phyloP scores from a whole-genome alignment of 352 stramenopile genomes.

The Sclerospora graminicola region DNA sequence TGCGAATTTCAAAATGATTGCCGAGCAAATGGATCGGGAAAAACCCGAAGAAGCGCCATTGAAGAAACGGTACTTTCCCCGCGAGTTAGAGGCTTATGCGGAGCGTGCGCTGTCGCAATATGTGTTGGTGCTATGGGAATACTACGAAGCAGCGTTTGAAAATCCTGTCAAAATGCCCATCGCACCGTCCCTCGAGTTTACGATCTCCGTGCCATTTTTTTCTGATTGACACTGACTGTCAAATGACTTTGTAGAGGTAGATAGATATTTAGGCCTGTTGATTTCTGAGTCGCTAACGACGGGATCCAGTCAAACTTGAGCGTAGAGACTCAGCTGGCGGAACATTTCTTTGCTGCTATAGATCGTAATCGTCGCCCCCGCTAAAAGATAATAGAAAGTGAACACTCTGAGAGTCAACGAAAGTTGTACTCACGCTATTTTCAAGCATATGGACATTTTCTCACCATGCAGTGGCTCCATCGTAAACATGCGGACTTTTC shows the following conservation, averaged over 20 bases:
- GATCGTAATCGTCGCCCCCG: slow-evolving; percentile 53
- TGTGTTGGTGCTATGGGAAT: slow-evolving; percentile 68
- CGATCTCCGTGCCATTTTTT: slow-evolving; percentile 58
- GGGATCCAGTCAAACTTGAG: slow-evolving; percentile 30
- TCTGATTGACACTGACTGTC: slow-evolving; percentile 41
- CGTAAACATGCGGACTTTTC: slow-evolving; percentile 64
- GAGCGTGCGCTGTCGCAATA: slow-evolving; percentile 68
- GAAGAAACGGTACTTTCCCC: slow-evolving; percentile 42
- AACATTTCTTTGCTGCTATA: slow-evolving; percentile 74
- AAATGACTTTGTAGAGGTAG: slow-evolving; percentile 17
- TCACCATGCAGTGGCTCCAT: slow-evolving; percentile 57
- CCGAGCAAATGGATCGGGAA: slow-evolving; percentile 47
- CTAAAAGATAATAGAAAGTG: slow-evolving; percentile 25
- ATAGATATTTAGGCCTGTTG: slow-evolving; percentile 2
- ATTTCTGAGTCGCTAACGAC: slow-evolving; percentile 2
- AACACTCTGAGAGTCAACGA: no score
- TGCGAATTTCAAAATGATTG: slow-evolving; percentile 80
- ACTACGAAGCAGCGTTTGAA: slow-evolving; percentile 67
- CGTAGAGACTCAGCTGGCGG: slow-evolving; percentile 63
- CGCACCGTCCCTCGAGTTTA: slow-evolving; percentile 72
- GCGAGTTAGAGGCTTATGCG: slow-evolving; percentile 58
- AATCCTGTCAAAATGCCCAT: slow-evolving; percentile 32
- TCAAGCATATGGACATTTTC: no score
- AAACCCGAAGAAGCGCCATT: slow-evolving; percentile 2
- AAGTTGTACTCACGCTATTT: no score